Evolutionary conservation across 176 grass and related monocot species (phyloP), one percentile per base, ranked within the genome.

Genomic region (Oryza rufipogon): DNA sequence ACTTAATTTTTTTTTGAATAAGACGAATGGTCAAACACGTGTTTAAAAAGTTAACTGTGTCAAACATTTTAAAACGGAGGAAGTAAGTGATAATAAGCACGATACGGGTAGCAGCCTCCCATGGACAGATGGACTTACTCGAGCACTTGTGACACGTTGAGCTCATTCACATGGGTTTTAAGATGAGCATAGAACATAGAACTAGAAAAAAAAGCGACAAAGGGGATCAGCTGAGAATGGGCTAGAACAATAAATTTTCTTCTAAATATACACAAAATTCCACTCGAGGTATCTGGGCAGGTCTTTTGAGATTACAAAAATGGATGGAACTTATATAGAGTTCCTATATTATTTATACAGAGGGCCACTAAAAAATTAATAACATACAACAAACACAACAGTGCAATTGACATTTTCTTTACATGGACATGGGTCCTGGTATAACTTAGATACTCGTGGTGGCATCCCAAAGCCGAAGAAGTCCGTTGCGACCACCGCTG

Each of bases 391-490:
- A 87, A 90, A 75, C 75, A 87, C 60, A 63, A 75, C 34, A 58
- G 16, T 34, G 52, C 70, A 87, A 83, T 79, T 78, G 75, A 51
- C 75, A 65, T 54, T 75, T 75, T 71, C 77, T 87, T 80, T 87
- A 88, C 90, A 88, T 78, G 10, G 76, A 78, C 45, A 88, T 42
- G 33, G 70, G 49, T 47, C 72, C 71, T 85, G 76, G 76, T 48
- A 38, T 32, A 44, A 72, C 67, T 83, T 95, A 99, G 51, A 99
- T 99, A 85, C 94, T 99, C 67, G 94, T 99, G 72, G 96, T 99
- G 20, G 91, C 96, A 83, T 99, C 96, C 96, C 96, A 99, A 79
- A 99, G 86, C 66, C 96, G 88, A 64, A 99, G 87, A 74, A 96
- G 86, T 74, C 96, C 96, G 46, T 96, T 94, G 66, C 96, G 89